Base-by-base conservation (phyloP, 257 asterid genomes). In the Asclepias syriaca region DNA sequence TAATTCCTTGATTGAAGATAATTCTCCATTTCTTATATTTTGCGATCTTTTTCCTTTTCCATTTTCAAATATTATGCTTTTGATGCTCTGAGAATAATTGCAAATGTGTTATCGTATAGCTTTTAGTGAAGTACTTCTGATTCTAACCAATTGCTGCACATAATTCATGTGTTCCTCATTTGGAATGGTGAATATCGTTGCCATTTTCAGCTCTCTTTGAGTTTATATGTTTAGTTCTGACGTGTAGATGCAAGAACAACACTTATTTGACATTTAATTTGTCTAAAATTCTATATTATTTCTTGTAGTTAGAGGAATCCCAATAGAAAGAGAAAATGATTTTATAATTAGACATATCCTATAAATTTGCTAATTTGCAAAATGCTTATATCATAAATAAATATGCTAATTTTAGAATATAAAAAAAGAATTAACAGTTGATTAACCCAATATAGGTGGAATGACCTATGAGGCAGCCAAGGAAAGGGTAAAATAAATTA, bases 1-100 rank as follows among this genome's bases (percentile, higher is more conserved):
- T 95, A 84, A 80, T 69, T 9, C 66, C 72, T 78, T 68, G 43
- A 34, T 13, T 72, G 22, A 68, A 18, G 50, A 37, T 16, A 34
- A 8, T 64, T 5, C 18, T 12, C 49, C 19, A 48, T 6, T 37
- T 19, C 40, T 13, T 19, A 22, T 18, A 6, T 37, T 24, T 51
- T 24, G 5, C 12, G 37, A 8, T 61, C 54, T 66, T 10, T 40
- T 16, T 55, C 21, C 56, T 19, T 64, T 64, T n/a, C 3, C 12
- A n/a, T 54, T 6, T 54, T 27, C 67, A 63, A 16, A 37, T 63
- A 63, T 59, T 29, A 16, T 7, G 43, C 46, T 4, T 5, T 51
- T 43, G 48, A 34, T 2, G n/a, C 46, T 4, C 8, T 51, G 32
- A 48, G 32, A 72, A 48, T 21, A 27, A 0, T 37, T 37, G 2